Evolutionary conservation across 2,329 filamentous ascomycete species (phyloP).

Genomic region (Diaporthe batatas): DNA sequence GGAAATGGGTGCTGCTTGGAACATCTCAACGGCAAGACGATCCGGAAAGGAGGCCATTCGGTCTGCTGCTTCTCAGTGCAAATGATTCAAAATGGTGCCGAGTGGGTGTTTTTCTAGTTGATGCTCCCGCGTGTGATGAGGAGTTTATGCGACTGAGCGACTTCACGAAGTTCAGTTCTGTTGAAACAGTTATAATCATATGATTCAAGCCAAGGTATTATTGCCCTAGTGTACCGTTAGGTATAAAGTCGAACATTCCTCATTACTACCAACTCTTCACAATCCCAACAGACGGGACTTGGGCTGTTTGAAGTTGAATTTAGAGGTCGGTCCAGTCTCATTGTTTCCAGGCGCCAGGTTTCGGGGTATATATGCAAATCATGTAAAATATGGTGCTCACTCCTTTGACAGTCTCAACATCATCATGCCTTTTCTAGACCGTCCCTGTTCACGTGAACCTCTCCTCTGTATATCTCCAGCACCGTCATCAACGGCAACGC

Average conservation of each 20-base stretch:
- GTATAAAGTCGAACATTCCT: background rate
- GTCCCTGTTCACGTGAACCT: slow-evolving; percentile 29
- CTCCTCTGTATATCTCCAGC: slow-evolving; percentile 63
- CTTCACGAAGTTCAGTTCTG: no score
- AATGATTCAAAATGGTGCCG: no score
- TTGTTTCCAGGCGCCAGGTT: background rate
- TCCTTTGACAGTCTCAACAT: rapidly evolving
- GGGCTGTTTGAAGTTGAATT: background rate
- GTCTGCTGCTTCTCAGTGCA: no score
- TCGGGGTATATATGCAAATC: background rate
- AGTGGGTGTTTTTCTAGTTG: no score
- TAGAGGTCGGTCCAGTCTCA: background rate
- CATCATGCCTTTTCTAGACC: background rate
- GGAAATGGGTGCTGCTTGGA: no score
- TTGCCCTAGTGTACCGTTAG: no score
- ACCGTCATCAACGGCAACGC: slow-evolving; percentile 71
- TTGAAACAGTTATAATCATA: no score
- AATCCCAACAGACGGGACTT: rapidly evolving
- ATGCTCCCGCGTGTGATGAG: no score
- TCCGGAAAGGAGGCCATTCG: no score
- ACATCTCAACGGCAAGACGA: no score
- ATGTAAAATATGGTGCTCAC: background rate
- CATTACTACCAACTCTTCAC: background rate
- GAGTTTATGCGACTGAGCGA: no score
- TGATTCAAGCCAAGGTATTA: no score